Evolutionary conservation across 768 basidiomycete species (phyloP), one percentile per base, ranked within the genome.

Genomic region (Termitomyces sp.): DNA sequence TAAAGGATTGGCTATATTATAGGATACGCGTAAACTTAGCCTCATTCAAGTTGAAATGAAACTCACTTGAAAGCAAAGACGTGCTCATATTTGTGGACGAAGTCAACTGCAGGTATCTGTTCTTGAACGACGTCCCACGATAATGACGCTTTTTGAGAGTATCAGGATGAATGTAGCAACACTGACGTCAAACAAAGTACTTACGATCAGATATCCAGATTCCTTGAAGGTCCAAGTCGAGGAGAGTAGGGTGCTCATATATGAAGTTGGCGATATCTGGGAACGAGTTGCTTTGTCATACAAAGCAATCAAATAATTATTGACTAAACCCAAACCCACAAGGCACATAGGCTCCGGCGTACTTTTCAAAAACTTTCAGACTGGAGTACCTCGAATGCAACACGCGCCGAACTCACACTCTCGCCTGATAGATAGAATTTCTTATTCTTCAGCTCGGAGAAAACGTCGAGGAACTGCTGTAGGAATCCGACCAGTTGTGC

Each of bases 261-360:
- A 92, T 87, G 65, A 77, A 86, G 70, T 90, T 83, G 1, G 90
- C 88, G 56, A 88, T 85, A 65, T 90, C 88, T 90, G 55, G 8
- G 4, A 39, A 29, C n/a, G 42, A 12, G 20, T 39, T 34, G 12
- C 16, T 28, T 52, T 29, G 26, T 41, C 20, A 44, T 26, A 20
- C n/a, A 29, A 45, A 54, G 26, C 12, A 49, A n/a, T n/a, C n/a
- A n/a, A n/a, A n/a, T n/a, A n/a, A n/a, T 31, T 46, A 6, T 44
- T 41, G 50, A 13, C 34, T 15, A 12, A 34, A 15, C 34, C 16
- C 16, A 4, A 31, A 36, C 55, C 37, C 69, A 76, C 88, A 90
- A 20, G 77, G 74, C 67, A 84, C 67, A 60, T 79, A 81, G 52
- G 70, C 74, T 60, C 89, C 90, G 1, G 87, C 88, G 61, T 89